Evolutionary conservation across 225 moss, liverwort and hornwort species (phyloP).

Genomic region (Lunularia cruciata): DNA sequence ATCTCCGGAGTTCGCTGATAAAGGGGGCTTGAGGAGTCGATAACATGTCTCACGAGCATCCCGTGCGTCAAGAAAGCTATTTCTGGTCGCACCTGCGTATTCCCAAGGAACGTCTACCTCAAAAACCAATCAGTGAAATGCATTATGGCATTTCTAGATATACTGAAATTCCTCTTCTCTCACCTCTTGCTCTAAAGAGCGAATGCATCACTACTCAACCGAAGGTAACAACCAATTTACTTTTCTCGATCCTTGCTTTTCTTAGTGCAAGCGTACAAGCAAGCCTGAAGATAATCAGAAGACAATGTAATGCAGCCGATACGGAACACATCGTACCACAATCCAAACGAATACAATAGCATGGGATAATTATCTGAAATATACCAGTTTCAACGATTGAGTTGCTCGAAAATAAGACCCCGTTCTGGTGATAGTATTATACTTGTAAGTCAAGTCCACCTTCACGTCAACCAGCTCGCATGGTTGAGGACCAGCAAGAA

Average conservation of each 20-base stretch:
- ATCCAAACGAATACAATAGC: too few species aligned
- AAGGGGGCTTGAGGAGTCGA: slow-evolving; percentile 66
- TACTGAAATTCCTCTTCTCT: too few species aligned
- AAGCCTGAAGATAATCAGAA: too few species aligned
- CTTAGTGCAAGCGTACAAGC: too few species aligned
- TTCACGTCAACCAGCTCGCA: slow-evolving; percentile 87
- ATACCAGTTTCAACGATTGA: slow-evolving; percentile 73
- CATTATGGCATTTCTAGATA: too few species aligned
- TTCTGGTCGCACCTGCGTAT: slow-evolving; percentile 63
- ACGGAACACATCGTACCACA: too few species aligned
- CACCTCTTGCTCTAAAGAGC: too few species aligned
- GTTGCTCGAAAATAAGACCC: slow-evolving; percentile 75
- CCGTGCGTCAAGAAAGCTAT: slow-evolving; percentile 71
- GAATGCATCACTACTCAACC: too few species aligned
- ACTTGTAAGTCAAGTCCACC: slow-evolving; percentile 75
- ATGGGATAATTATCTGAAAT: not conserved
- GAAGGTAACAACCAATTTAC: too few species aligned
- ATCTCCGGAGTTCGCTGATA: slow-evolving; percentile 66
- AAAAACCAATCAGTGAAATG: slow-evolving; percentile 10
- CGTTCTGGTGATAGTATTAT: slow-evolving; percentile 67
- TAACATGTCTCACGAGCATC: slow-evolving; percentile 77
- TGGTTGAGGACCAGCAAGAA: slow-evolving; percentile 75
- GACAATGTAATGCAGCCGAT: too few species aligned
- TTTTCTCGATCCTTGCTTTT: too few species aligned
- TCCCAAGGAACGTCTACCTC: slow-evolving; percentile 35